Evolutionary conservation across 345 rosid species (phyloP), one percentile per base, ranked within the genome.

Genomic region (Euphorbia pulcherrima): DNA sequence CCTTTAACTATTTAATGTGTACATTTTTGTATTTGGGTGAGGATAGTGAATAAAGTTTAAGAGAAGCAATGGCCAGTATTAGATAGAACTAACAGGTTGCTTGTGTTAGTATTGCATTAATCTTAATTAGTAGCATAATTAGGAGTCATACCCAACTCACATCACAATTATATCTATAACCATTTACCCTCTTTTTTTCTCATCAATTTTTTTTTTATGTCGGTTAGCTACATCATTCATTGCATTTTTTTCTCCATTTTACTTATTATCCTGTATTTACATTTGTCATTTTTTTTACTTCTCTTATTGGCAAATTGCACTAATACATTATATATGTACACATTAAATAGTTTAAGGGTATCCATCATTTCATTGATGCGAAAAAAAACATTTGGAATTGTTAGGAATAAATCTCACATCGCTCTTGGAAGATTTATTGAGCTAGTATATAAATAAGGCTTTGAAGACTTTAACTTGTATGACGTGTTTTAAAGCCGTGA

Each of bases 41-140:
- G 40, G 55, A 55, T 33, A 44, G n/a, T 12, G 6, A 50, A 18
- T 60, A 27, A 56, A 68, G 79, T 61, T 51, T 24, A 58, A 44
- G 13, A 59, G 52, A 77, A 77, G 73, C 70, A 72, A 55, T 11
- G 50, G 57, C 51, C 23, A 69, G 60, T 29, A 66, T 70, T 78
- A 62, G 81, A 73, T 73, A 73, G 55, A 70, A 75, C 77, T 65
- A 73, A 61, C 73, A 30, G 17, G 50, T 46, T 28, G 28, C 61
- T 59, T 59, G 8, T 28, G 8, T 28, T 20, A 16, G 3, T 17
- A 2, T 14, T 29, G 60, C 4, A 33, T 12, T 51, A 30, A 17
- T 41, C 18, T 11, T 11, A 53, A 53, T 44, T 27, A 17, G 37
- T 0, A n/a, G n/a, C n/a, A n/a, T n/a, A n/a, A 44, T 24, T n/a